A percentile compares a stretch with the other conserved stretches of the same genome.
Conservation (phyloP, 441 rosid species). For the Populus hybrid region DNA sequence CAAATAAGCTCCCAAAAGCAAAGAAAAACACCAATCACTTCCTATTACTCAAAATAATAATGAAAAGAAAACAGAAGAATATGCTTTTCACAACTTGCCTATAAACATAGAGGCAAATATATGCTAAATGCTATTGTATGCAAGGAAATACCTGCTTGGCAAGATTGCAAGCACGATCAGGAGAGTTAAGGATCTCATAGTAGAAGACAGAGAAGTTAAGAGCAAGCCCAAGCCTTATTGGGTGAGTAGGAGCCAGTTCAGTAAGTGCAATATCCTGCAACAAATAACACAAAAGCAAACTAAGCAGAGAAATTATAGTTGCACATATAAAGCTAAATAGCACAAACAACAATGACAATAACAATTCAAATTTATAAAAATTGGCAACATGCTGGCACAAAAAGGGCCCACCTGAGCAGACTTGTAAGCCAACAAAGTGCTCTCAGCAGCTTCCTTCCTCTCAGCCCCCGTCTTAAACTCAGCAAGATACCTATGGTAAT, state of each 20-base stretch:
- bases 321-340: not conserved
- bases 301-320: not conserved
- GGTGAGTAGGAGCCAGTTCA: slow-evolving; percentile 93
- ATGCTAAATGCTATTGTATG: not conserved
- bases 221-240: slow-evolving; percentile 92
- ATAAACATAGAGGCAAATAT: not conserved
- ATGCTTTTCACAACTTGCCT: not conserved
- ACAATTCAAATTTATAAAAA: not conserved
- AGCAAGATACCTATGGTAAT: slow-evolving; percentile 87
- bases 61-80: not conserved
- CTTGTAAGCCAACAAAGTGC: slow-evolving; percentile 88
- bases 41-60: not conserved
- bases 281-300: slow-evolving; percentile 16
- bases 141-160: slow-evolving; percentile 66
- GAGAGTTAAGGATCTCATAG: slow-evolving; percentile 97
- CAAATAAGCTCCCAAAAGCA: not conserved
- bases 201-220: slow-evolving; percentile 98
- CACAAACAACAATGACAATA: slow-evolving; percentile 6
- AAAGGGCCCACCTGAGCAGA: slow-evolving; percentile 71
- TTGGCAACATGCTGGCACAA: slow-evolving; percentile 1
- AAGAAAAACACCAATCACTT: not conserved
- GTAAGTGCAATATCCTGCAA: slow-evolving; percentile 89
- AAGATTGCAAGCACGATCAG: slow-evolving; percentile 95
- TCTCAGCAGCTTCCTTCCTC: slow-evolving; percentile 98
- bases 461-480: slow-evolving; percentile 91